These are phyloP conservation scores for Dryadomyces quercivorus DNA, from an alignment of 2,329 filamentous ascomycete genomes.

Conservation along the genomic window DNA sequence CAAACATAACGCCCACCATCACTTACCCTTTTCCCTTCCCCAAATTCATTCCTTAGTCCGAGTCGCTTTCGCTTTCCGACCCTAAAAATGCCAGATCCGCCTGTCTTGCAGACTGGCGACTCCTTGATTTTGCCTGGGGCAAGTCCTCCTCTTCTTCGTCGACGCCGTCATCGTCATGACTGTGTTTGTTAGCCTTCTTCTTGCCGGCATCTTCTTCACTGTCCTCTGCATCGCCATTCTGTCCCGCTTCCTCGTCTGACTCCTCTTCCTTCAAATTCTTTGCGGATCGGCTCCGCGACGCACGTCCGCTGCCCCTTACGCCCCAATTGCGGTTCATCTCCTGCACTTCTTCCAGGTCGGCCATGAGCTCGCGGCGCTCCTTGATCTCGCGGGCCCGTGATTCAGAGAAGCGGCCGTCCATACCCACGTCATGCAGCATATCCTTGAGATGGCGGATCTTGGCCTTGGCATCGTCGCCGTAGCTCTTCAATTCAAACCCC, in stretches of 20 bases:
- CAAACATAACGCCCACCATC: neutral
- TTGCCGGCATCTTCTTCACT: slow-evolving; percentile 16
- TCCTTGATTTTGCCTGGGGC: slow-evolving; percentile 24
- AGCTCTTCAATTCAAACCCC: slow-evolving; percentile 70
- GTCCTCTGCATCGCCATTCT: slow-evolving; percentile 7
- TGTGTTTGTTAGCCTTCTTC: slow-evolving; percentile 11
- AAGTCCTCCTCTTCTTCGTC: slow-evolving; percentile 12
- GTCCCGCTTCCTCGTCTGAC: slow-evolving; percentile 10
- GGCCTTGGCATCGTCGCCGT: slow-evolving; percentile 54
- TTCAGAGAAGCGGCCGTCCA: slow-evolving; percentile 78
- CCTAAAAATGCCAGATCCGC: slow-evolving; percentile 52
- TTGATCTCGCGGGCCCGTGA: slow-evolving; percentile 79
- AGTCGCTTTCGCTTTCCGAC: slow-evolving; percentile 49
- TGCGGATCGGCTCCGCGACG: slow-evolving; percentile 26
- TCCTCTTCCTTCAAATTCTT: slow-evolving; percentile 14
- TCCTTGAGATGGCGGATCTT: slow-evolving; percentile 73
- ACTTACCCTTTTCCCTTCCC: neutral
- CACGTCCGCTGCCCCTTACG: slow-evolving; percentile 24
- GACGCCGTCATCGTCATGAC: neutral
- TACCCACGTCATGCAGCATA: slow-evolving; percentile 72
- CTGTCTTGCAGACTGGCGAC: slow-evolving; percentile 33
- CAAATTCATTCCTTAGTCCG: slow-evolving; percentile 30
- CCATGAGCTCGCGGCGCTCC: slow-evolving; percentile 70
- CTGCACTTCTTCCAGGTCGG: slow-evolving; percentile 73
- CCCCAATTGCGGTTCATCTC: slow-evolving; percentile 77